Base-by-base conservation (phyloP, 306 rosid species). In the Castanea sativa region DNA sequence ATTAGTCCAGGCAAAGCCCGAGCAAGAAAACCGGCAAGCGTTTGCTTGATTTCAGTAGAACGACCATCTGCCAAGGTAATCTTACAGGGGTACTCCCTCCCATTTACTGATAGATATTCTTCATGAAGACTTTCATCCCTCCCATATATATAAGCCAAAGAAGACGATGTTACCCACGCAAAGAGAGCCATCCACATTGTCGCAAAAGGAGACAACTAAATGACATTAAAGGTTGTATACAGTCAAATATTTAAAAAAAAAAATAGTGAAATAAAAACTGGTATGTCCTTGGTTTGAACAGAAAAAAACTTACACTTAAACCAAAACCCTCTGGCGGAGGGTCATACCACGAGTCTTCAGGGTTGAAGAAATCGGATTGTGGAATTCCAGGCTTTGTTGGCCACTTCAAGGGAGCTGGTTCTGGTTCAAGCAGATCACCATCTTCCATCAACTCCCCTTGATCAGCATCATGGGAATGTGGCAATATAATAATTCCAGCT, bases 131-230 rank as follows among this genome's bases (percentile, higher is more conserved):
- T 93, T 58, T 91, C 99, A 67, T 90, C 97, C 86, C 90, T 91
- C 73, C 98, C 99, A 76, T 91, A 92, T 83, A 92, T 84, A 77
- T 87, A 86, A 38, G 96, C 96, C 87, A 95, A 82, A 38, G 98
- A 91, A 38, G 97, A 95, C 8, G 97, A 91, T 19, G 96, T 79
- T 71, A 82, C 83, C 97, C 99, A 95, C 9, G 87, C 73, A 86
- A 95, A 93, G 83, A 95, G 84, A 55, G 97, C 82, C 88, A 87
- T 87, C 98, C 94, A 90, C 90, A 92, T 86, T 45, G 92, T 89
- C 73, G 97, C 94, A 84, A 93, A 93, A 86, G 94, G 86, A n/a
- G 98, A 91, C 82, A 95, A 86, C 99, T 95, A 87, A 72, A 84
- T 77, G 53, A 63, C 63, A 75, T 58, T 32, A 81, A 68, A 67